Evolutionary conservation across 2,329 filamentous ascomycete species (phyloP).

Genomic region (Tolypocladium paradoxum): DNA sequence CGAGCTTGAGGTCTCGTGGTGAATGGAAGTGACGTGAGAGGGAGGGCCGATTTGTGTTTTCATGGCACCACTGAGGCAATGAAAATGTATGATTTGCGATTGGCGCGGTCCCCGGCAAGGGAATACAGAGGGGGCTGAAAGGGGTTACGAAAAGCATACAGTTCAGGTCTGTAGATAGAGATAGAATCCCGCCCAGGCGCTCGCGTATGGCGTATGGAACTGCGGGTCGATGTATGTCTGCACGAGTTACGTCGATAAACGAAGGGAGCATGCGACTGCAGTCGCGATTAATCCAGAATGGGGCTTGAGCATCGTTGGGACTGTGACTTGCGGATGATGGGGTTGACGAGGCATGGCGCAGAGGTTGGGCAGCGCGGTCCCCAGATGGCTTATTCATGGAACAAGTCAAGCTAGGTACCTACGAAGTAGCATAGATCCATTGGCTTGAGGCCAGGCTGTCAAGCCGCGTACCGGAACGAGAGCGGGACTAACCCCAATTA

Average conservation of each 20-base stretch:
- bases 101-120: background rate
- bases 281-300: background rate
- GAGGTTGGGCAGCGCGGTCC: too few relatives aligned
- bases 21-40: background rate
- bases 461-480: too few relatives aligned
- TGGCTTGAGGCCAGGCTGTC: too few relatives aligned
- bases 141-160: background rate
- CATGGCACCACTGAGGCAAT: background rate
- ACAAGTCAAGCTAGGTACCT: too few relatives aligned
- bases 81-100: background rate
- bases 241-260: constrained; percentile 5
- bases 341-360: too few relatives aligned
- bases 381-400: too few relatives aligned
- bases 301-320: background rate
- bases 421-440: too few relatives aligned
- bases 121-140: background rate
- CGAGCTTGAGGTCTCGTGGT: background rate
- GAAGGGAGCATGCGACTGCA: background rate
- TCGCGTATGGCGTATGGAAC: constrained; percentile 7
- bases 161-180: constrained; percentile 4
- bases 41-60: background rate
- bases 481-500: too few relatives aligned
- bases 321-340: too few relatives aligned
- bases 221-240: constrained; percentile 5
- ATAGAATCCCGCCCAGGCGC: constrained; percentile 7